Evolutionary conservation across 2,329 filamentous ascomycete genomes (phyloP).

Genomic region (Bipolaris cookei): DNA sequence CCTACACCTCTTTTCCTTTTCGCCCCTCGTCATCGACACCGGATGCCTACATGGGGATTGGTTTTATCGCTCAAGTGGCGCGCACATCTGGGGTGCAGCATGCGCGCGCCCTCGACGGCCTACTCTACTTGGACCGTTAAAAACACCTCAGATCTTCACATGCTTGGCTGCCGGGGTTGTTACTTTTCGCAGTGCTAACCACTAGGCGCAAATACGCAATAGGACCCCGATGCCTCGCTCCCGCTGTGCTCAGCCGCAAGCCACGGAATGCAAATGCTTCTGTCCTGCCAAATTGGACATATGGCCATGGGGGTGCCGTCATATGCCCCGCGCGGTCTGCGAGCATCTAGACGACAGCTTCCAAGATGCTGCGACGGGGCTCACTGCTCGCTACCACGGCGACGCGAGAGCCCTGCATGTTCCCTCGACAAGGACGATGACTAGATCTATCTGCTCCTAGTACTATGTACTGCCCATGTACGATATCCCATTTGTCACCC

Average conservation of each 20-base stretch:
- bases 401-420: conserved; percentile 16
- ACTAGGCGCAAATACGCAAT: neutral
- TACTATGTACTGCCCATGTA: neutral
- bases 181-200: neutral
- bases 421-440: neutral
- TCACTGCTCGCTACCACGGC: conserved; percentile 4
- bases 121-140: no score
- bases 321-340: conserved; percentile 3
- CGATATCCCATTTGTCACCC: conserved; percentile 13
- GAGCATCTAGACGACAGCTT: conserved; percentile 7
- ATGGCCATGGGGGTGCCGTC: neutral
- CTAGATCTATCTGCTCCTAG: no score
- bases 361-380: conserved; percentile 12
- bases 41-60: conserved; percentile 15
- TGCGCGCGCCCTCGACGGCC: conserved; percentile 1
- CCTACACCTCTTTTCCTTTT: neutral
- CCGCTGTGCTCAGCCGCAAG: neutral
- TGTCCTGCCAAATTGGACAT: neutral
- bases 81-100: conserved; percentile 30
- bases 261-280: neutral
- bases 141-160: conserved; percentile 19
- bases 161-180: neutral
- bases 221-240: neutral
- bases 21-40: conserved; percentile 9
- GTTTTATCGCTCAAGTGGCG: conserved; percentile 20